Evolutionary conservation across 2,329 filamentous ascomycete genomes (phyloP).

Genomic region (Penicillium sp.): DNA sequence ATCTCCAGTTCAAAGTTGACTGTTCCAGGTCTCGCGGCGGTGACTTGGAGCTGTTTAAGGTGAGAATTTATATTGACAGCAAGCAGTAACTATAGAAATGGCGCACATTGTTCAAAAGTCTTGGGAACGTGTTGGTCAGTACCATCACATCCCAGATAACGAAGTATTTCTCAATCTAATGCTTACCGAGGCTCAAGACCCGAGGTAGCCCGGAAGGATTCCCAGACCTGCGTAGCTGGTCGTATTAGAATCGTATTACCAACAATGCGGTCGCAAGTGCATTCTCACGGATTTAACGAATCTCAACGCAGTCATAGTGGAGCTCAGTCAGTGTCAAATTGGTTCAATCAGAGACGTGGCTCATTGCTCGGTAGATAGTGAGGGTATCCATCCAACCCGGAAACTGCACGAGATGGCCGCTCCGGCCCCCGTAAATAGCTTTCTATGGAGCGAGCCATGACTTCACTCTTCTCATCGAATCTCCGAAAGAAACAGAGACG

Average conservation of each 20-base stretch:
- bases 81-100: background rate
- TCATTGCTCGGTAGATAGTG: conserved; percentile 7
- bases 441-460: conserved; percentile 5
- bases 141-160: background rate
- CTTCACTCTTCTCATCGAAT: conserved; percentile 10
- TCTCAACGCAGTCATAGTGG: conserved; percentile 49
- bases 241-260: conserved; percentile 12
- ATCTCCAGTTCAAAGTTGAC: conserved; percentile 62
- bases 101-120: conserved; percentile 39
- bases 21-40: conserved; percentile 53
- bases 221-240: conserved; percentile 58
- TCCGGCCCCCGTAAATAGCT: conserved; percentile 23
- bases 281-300: conserved; percentile 59
- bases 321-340: background rate
- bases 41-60: conserved; percentile 51
- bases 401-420: conserved; percentile 27
- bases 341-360: background rate
- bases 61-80: background rate
- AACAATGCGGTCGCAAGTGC: background rate
- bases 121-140: conserved; percentile 5
- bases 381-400: conserved; percentile 15
- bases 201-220: conserved; percentile 78
- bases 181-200: conserved; percentile 79
- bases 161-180: background rate
- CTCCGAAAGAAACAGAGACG: conserved; percentile 16